Evolutionary conservation across 106 monocot species (phyloP), one percentile per base, ranked within the genome.

Genomic region (Platanthera zijinensis): DNA sequence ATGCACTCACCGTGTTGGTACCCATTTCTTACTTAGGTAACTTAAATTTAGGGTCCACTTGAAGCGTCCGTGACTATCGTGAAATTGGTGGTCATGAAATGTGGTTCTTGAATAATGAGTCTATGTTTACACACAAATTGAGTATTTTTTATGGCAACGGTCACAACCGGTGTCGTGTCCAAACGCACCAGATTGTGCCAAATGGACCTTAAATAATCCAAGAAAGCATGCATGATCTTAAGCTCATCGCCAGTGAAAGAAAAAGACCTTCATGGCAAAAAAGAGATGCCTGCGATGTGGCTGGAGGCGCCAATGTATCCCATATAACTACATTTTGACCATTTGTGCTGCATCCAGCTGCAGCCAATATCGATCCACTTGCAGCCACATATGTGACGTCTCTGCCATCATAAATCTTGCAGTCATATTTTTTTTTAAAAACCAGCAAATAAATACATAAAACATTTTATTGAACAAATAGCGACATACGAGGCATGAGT

Each of bases 201-300:
- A 39, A 39, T 39, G 39, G 3, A 39, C 39, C 39, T 39, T 39
- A 25, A 25, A 39, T 39, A 3, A 39, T 39, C 39, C 39, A 39
- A 39, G 39, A 39, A 39, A 39, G 39, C 39, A 39, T 39, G 39
- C 39, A 39, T 39, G 39, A 39, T 39, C 39, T 39, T 39, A 39
- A 3, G 39, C 39, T 39, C 1, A 39, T 39, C 51, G 51, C 51
- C 10, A 17, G 9, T 70, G 51, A 50, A 50, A 72, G 21, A 51
- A 51, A n/a, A 62, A 53, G 87, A 99, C 99, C 99, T 94, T 99
- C 94, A 86, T 99, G 99, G 77, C 99, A 94, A 19, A 78, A 17
- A 79, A 99, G 61, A 84, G 92, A 94, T 83, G 88, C 89, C 77
- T 90, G 94, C 72, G 88, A 92, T 56, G 89, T 86, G 48, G 76